Base-by-base conservation (phyloP, 495 filamentous ascomycete genomes). In the Trypethelium eluteriae region DNA sequence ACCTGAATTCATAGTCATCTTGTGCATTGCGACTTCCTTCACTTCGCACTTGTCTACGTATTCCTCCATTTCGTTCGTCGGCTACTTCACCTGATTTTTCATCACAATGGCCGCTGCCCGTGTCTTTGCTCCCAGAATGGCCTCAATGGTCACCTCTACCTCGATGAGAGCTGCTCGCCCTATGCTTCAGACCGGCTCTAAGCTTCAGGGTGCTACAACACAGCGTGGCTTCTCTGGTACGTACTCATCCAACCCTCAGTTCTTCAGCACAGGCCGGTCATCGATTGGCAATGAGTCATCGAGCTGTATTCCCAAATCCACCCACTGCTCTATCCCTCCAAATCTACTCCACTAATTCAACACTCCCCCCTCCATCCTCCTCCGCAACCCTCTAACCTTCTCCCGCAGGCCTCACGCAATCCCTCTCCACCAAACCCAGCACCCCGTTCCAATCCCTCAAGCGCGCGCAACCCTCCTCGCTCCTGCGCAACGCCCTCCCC, bases 391-490 rank as follows among this genome's bases (percentile, higher is more conserved):
- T 59, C 53, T 59, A 59, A 59, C 32, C 6, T 35, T 2, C 18
- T 18, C 36, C 32, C 7, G 25, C 53, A 59, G 53, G 53, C 18
- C 53, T 59, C 53, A 2, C 53, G 6, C 53, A 59, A 36, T 35
- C n/a, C 32, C 32, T 59, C 5, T 32, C 25, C 53, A 59, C 53
- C 18, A 59, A 59, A 36, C 18, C 18, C 38, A 64, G 35, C 53
- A 70, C 65, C 61, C 61, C 69, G 50, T 72, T 72, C 70, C 69
- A 65, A 65, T 65, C 68, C 62, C 67, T 70, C 39, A 72, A 72
- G 62, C 70, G 70, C 63, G 67, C 65, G 49, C 18, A 35, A 36
- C 53, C 53, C 3, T 68, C 70, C 57, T 66, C 49, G 68, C 59
- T 69, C 57, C 62, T 72, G 32, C 64, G 67, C 67, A 63, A 66